Percentiles rank a stretch among this genome's conserved stretches.
Evolutionary conservation across 2,329 filamentous ascomycete species (phyloP).

Genomic region (Aspergillus sp.): DNA sequence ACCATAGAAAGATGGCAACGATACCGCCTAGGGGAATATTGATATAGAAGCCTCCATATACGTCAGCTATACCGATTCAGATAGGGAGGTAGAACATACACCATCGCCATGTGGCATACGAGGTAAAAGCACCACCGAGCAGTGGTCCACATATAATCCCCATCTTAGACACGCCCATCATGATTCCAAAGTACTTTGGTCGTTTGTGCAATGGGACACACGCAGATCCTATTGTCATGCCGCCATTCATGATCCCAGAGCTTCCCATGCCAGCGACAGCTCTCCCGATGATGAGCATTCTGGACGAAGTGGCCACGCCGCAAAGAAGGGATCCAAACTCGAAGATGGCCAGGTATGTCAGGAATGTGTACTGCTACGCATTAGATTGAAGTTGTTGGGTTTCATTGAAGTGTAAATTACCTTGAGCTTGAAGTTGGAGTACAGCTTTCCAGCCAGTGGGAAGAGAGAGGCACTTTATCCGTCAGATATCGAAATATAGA

Average conservation of each 20-base stretch:
- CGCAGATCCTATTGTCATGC: constrained; percentile 19
- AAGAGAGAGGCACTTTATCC: constrained; percentile 44
- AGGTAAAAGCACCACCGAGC: constrained; percentile 39
- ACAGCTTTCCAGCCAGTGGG: constrained; percentile 50
- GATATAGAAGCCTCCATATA: constrained; percentile 31
- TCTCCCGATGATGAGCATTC: constrained; percentile 25
- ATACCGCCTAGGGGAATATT: constrained; percentile 36
- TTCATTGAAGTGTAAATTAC: constrained; percentile 7
- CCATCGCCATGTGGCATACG: constrained; percentile 24
- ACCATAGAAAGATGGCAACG: constrained; percentile 24
- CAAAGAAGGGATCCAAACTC: constrained; percentile 25
- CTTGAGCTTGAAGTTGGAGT: constrained; percentile 38
- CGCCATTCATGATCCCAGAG: constrained; percentile 22
- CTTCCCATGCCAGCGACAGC: constrained; percentile 23
- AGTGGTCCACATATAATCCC: constrained; percentile 28
- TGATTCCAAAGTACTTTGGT: constrained; percentile 12
- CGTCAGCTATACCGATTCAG: not conserved
- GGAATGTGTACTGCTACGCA: constrained; percentile 14
- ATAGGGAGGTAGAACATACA: constrained; percentile 5
- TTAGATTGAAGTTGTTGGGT: not conserved
- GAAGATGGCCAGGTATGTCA: constrained; percentile 23
- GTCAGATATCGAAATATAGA: constrained; percentile 1
- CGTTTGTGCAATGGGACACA: constrained; percentile 20
- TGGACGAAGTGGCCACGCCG: constrained; percentile 19
- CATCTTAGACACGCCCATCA: constrained; percentile 16